Base-by-base conservation (phyloP, 2,329 filamentous ascomycete species). In the Penicillium vulpinum region DNA sequence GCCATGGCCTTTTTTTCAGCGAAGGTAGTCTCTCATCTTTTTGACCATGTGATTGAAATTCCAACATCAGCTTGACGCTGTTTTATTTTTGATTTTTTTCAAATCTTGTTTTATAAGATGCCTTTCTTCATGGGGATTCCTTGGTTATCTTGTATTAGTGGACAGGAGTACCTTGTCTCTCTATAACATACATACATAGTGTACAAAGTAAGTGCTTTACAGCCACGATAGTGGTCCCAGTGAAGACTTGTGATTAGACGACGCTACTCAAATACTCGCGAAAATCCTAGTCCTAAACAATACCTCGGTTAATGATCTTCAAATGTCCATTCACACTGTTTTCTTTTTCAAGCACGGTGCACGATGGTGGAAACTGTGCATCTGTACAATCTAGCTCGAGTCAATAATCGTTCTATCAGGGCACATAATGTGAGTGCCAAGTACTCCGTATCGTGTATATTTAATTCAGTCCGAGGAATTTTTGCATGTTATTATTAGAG, bases 31-130 rank as follows among this genome's bases (percentile, higher is more conserved):
- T 40, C 8, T 21, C 24, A 39, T 40, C 9, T 22, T 40, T 24
- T 21, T 22, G 26, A 18, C 36, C 29, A 51, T 31, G 38, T 55
- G 36, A 51, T 41, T 45, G 54, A 46, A 58, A 57, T 56, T 35
- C 35, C 36, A 52, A 58, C 22, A 46, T 33, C 39, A 51, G 57
- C 56, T 56, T 50, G 56, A 56, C 31, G 48, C 54, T 46, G 48
- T n/a, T 51, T 39, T 44, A 16, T 3, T 36, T 46, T 46, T 36
- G n/a, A n/a, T n/a, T 5, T 35, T 51, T 24, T 2, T 0, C 4
- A 10, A n/a, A n/a, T n/a, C n/a, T n/a, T n/a, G n/a, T n/a, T 18
- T 18, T 29, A 11, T 26, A 6, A 8, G n/a, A 15, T 29, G 29
- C 9, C 10, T 29, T 24, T n/a, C 4, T n/a, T n/a, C n/a, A 21